A percentile compares a stretch with the other conserved stretches of the same genome.
Evolutionary conservation across 352 stramenopile genomes (phyloP).

Genomic region (Phytophthora capsici): DNA sequence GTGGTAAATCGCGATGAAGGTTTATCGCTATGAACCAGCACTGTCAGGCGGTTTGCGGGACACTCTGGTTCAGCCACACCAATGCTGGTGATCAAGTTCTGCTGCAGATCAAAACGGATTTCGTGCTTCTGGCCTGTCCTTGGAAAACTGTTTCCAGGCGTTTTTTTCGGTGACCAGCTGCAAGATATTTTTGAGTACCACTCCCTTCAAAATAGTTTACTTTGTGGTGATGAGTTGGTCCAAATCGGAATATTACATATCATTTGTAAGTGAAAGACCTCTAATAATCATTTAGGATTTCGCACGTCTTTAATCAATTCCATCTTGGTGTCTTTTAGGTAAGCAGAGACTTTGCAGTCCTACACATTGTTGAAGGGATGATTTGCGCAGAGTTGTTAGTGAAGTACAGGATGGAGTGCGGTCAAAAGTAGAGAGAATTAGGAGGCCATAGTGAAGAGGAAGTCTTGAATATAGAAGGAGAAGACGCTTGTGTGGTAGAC

Average conservation of each 20-base stretch:
- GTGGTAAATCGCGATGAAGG: no score
- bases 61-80: background rate
- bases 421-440: no score
- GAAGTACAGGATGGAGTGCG: no score
- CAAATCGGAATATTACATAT: background rate
- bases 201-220: slow-evolving; percentile 16
- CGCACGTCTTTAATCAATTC: slow-evolving; percentile 9
- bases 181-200: background rate
- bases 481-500: no score
- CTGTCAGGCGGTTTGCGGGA: no score
- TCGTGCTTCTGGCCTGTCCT: slow-evolving; percentile 5
- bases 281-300: background rate
- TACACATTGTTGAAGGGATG: no score
- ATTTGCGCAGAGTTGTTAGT: no score
- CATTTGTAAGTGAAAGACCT: background rate
- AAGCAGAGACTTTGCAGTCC: background rate
- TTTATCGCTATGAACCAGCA: no score
- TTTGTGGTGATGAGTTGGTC: slow-evolving; percentile 1
- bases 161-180: slow-evolving; percentile 3
- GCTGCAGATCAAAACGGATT: slow-evolving; percentile 4
- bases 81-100: background rate
- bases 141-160: background rate
- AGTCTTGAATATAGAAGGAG: no score
- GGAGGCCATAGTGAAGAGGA: no score
- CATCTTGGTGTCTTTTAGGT: slow-evolving; percentile 18